Conservation (phyloP, 208 protist genomes). For the Spongospora subterranea region DNA sequence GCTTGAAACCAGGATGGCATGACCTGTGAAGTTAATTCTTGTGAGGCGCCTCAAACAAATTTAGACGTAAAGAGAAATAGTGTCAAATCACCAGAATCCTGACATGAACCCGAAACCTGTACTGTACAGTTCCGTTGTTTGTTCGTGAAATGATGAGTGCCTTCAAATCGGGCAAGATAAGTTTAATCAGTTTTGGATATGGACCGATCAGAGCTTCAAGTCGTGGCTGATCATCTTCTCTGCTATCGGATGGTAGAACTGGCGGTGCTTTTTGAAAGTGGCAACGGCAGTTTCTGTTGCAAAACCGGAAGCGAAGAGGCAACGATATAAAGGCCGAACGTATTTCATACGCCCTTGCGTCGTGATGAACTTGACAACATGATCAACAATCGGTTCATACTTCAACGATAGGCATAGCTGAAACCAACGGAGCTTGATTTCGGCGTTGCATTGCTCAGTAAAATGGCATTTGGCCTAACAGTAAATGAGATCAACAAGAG, state of each 20-base stretch:
- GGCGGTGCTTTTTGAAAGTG: conserved; percentile 64
- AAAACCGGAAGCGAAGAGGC: conserved; percentile 35
- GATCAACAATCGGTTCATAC: conserved; percentile 58
- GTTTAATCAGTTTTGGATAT: background rate
- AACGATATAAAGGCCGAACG: conserved; percentile 77
- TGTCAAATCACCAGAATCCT: no score
- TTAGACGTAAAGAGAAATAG: no score
- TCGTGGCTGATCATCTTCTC: conserved; percentile 75
- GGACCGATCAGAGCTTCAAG: conserved; percentile 60
- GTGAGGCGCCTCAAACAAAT: no score
- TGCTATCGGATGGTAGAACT: conserved; percentile 72
- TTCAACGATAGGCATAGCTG: conserved; percentile 56
- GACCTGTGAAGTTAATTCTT: no score
- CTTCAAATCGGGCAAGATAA: no score
- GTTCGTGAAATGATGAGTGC: no score
- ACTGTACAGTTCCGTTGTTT: no score
- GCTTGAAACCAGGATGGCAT: no score
- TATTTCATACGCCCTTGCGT: conserved; percentile 79
- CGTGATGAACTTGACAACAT: conserved; percentile 60
- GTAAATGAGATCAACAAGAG: background rate
- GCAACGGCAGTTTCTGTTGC: conserved; percentile 43
- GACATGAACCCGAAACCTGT: no score
- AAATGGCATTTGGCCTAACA: conserved; percentile 70
- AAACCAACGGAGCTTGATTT: conserved; percentile 71
- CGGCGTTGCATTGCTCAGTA: conserved; percentile 65